These are phyloP conservation scores for Caryocar brasiliense DNA, from an alignment of 441 rosid species.

Conservation along the genomic window DNA sequence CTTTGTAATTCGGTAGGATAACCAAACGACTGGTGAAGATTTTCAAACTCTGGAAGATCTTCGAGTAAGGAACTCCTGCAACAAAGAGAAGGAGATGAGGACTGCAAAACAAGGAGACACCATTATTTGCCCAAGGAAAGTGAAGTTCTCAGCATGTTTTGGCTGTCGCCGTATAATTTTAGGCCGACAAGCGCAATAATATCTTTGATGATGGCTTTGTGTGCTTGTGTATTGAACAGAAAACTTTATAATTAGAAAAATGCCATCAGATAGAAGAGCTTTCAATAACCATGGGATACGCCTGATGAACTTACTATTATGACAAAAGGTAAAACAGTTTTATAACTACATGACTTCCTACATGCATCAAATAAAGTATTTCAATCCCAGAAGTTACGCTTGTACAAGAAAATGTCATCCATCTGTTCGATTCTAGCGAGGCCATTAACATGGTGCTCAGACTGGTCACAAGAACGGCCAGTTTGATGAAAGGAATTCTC, in stretches of 20 bases:
- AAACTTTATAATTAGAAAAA: neutral
- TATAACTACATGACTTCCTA: conserved; percentile 24
- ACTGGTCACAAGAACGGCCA: neutral
- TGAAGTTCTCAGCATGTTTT: neutral
- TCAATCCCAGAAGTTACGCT: conserved; percentile 33
- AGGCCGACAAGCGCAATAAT: too few species aligned
- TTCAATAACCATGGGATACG: conserved; percentile 26
- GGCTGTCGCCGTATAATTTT: too few species aligned
- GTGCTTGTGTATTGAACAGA: too few species aligned
- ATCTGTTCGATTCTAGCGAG: conserved; percentile 41
- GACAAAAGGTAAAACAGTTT: conserved; percentile 17
- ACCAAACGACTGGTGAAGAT: conserved; percentile 17
- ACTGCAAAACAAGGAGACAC: neutral
- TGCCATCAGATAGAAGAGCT: conserved; percentile 7
- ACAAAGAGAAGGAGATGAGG: neutral
- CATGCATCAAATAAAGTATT: conserved; percentile 25
- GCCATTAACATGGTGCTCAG: conserved; percentile 30
- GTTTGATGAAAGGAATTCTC: conserved; percentile 15
- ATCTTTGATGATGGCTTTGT: conserved; percentile 1
- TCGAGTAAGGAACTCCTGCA: conserved; percentile 58
- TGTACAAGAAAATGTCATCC: conserved; percentile 68
- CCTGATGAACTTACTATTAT: conserved; percentile 14
- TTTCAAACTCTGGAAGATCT: conserved; percentile 34
- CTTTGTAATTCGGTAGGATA: conserved; percentile 18
- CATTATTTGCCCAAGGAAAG: neutral